Base-by-base conservation (phyloP, 129 eudicot species). In the Flaveria trinervia region DNA sequence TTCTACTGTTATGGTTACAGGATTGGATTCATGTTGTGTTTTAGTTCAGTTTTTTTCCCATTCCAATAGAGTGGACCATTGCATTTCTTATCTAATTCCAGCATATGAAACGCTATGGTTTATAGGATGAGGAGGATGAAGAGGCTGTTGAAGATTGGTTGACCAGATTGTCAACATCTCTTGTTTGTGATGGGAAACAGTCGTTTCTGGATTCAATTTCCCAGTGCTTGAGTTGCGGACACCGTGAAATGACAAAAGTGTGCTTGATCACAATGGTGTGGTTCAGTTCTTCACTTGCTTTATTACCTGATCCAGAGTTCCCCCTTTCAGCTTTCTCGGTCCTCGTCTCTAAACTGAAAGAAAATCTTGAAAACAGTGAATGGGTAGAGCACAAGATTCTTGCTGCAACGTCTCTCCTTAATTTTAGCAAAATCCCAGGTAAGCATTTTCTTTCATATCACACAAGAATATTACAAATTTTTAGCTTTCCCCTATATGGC, bases 361-460 rank as follows among this genome's bases (percentile, higher is more conserved):
- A 80, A 51, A 66, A 68, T 71, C 67, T 87, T 17, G 68, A 82
- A 78, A 57, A 77, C 73, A 85, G 87, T 49, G 88, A 82, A 73
- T 80, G 67, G 75, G 80, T 83, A 68, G 95, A 91, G 59, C 92
- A 88, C 79, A 89, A 75, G 88, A 75, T 89, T 77, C 92, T 91
- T 50, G 95, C 92, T 68, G 85, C 89, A 12, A 66, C 79, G 61
- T 86, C 85, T 85, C 82, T 91, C 62, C 86, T 88, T 56, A 88
- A 88, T 82, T 87, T 91, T 70, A 87, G 87, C 83, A 83, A 55
- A 74, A 74, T 86, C 70, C 92, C 90, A 81, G 97, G 97, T 91
- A 73, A 67, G 88, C 46, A 59, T 56, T 41, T 30, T 22, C 50
- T 66, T 66, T 66, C n/a, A 66, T 39, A 41, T 66, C 4, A 66